Evolutionary conservation across 2,329 filamentous ascomycete species (phyloP), one percentile per base, ranked within the genome.

Genomic region (Fusarium virguliforme): DNA sequence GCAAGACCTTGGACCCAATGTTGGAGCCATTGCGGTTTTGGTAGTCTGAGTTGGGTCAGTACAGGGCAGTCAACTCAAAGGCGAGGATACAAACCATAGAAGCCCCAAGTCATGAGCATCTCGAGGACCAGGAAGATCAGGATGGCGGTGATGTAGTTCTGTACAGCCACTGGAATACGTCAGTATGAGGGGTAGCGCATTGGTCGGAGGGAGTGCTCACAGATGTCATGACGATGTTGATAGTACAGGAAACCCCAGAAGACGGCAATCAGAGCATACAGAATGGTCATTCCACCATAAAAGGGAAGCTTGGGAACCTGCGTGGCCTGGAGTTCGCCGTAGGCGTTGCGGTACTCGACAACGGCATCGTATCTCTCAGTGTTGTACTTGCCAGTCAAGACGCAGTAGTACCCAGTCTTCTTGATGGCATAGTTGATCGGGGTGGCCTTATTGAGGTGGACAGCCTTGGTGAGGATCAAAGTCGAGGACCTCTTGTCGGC

Each of bases 81-180:
- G 26, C 26, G 28, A 37, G 12, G 40, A n/a, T 26, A 75, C 86
- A 66, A 84, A 93, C 91, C 91, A 81, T 98, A 99, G 84, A 97
- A 99, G 46, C 94, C 94, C 96, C 96, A 99, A 2, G 96, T 99
- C 89, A 98, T 95, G 77, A 98, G 85, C 91, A 98, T 97, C 81
- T 99, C 96, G 15, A 98, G 83, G 15, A 98, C 94, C 46, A 99
- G 85, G 83, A 99, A 99, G 58, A 96, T 90, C 55, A 99, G 86
- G 67, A 98, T 99, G 9, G 96, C 95, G 0, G 96, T 99, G 75
- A 99, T 98, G 81, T 99, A 99, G 80, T 99, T 99, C 82, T 99
- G 96, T 3, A 99, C 96, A 15, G 97, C 92, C 77, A 99, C 90
- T 93, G 67, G 2, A 28, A 12, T 38, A 60, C 28, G 73, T 77